Evolutionary conservation across 768 basidiomycete genomes (phyloP).

Genomic region (Tephrocybe sp.): DNA sequence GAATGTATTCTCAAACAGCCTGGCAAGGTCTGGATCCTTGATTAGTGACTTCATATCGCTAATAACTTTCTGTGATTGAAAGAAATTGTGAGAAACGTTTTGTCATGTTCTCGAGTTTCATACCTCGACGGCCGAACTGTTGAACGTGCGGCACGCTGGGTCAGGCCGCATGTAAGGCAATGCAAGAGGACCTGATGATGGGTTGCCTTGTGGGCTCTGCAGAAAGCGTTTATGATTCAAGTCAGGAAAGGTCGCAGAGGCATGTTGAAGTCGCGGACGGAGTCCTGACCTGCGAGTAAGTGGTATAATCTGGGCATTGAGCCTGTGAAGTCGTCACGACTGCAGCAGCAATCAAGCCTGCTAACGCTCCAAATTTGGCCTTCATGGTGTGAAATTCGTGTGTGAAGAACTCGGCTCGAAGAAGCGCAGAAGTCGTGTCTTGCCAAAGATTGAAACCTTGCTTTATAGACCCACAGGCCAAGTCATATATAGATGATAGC

Average conservation of each 20-base stretch:
- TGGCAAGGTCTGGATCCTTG: conserved; percentile 75
- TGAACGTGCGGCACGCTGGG: conserved; percentile 71
- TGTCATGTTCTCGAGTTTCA: neutral
- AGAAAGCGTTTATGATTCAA: neutral
- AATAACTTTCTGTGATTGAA: conserved; percentile 58
- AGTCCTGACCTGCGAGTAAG: conserved; percentile 47
- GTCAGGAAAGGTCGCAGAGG: neutral
- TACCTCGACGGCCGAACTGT: conserved; percentile 73
- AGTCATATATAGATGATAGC: conserved; percentile 15
- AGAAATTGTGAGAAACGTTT: neutral
- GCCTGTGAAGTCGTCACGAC: conserved; percentile 26
- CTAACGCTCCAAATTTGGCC: conserved; percentile 20
- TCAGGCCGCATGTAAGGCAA: conserved; percentile 74
- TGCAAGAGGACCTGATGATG: conserved; percentile 56
- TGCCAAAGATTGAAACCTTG: conserved; percentile 1
- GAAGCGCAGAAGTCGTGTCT: neutral
- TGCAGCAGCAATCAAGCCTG: conserved; percentile 21
- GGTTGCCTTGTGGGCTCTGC: conserved; percentile 57
- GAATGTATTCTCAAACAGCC: conserved; percentile 80
- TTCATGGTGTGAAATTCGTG: conserved; percentile 13
- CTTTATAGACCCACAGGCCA: conserved; percentile 15
- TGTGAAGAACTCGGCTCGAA: neutral
- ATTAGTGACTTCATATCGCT: conserved; percentile 67
- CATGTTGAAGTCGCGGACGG: conserved; percentile 1
- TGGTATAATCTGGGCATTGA: conserved; percentile 62